Percentiles rank a stretch among this genome's conserved stretches.
phyloP scores from a whole-genome alignment of 139 green algal species.

The Diplosphaera chodatii region DNA sequence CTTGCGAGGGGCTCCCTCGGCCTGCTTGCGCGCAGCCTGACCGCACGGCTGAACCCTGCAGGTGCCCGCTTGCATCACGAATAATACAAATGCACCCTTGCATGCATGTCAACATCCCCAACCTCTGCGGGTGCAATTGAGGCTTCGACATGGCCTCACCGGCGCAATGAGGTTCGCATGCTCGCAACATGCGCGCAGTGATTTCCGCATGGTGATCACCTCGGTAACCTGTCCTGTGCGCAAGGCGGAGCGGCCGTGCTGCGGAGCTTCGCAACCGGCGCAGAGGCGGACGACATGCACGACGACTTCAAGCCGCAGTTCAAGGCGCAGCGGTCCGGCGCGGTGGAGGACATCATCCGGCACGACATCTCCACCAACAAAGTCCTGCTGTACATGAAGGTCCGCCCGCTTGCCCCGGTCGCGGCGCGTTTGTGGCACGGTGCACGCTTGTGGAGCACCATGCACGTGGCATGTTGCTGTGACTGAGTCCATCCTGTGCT shows the following conservation, averaged over 20 bases:
- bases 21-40: not conserved
- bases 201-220: too few species aligned
- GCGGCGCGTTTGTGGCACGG: too few species aligned
- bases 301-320: conserved; percentile 87
- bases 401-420: not conserved
- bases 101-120: too few species aligned
- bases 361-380: conserved; percentile 64
- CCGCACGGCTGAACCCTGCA: not conserved
- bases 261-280: not conserved
- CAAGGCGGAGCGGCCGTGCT: not conserved
- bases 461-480: too few species aligned
- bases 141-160: too few species aligned
- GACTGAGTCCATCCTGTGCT: too few species aligned
- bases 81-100: too few species aligned
- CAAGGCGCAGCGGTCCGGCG: conserved; percentile 28
- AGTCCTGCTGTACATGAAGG: conserved; percentile 97
- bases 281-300: conserved; percentile 53
- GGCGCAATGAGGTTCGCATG: too few species aligned
- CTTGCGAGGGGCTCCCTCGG: not conserved
- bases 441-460: too few species aligned
- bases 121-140: too few species aligned
- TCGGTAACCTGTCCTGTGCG: too few species aligned
- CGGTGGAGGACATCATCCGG: conserved; percentile 48
- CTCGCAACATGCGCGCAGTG: too few species aligned
- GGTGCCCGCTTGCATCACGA: not conserved